These are phyloP conservation scores for Ceratobasidium sp. DNA, from an alignment of 1,284 basidiomycete species.

Conservation along the genomic window DNA sequence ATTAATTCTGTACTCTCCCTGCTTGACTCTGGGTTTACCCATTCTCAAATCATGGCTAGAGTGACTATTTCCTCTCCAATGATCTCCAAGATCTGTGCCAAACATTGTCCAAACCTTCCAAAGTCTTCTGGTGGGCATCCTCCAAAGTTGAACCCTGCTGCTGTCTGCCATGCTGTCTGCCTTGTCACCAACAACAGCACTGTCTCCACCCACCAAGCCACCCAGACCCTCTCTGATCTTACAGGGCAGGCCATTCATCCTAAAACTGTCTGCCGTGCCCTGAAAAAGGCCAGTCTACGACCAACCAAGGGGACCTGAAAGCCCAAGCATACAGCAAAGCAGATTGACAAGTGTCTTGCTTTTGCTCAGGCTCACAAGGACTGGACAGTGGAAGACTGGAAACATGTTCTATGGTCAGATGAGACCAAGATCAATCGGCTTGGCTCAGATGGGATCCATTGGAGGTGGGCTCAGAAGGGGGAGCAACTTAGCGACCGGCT, in stretches of 20 bases:
- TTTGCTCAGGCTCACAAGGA: constrained; percentile 1
- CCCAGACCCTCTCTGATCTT: constrained; percentile 1
- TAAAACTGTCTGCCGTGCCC: constrained; percentile 15
- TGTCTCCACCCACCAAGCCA: background rate
- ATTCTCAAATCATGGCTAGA: too few species aligned
- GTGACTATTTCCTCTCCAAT: too few species aligned
- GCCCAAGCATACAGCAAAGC: too few species aligned
- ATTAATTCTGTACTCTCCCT: too few species aligned
- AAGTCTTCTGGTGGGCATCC: constrained; percentile 10
- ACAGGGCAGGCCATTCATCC: constrained; percentile 12
- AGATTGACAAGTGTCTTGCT: background rate
- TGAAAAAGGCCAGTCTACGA: background rate
- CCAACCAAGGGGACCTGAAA: too few species aligned
- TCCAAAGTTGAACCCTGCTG: background rate
- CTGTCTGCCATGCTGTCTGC: constrained; percentile 13
- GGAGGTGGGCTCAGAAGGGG: background rate
- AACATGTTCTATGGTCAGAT: constrained; percentile 25
- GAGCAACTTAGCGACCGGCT: background rate
- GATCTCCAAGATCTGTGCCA: background rate
- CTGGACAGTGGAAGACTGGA: constrained; percentile 22
- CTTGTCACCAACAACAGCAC: constrained; percentile 15
- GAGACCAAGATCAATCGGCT: constrained; percentile 31
- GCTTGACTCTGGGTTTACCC: too few species aligned
- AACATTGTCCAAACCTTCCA: constrained; percentile 10
- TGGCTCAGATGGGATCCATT: constrained; percentile 22